Base-by-base conservation (phyloP, 139 green algal genomes). In the Chlorella sp. region DNA sequence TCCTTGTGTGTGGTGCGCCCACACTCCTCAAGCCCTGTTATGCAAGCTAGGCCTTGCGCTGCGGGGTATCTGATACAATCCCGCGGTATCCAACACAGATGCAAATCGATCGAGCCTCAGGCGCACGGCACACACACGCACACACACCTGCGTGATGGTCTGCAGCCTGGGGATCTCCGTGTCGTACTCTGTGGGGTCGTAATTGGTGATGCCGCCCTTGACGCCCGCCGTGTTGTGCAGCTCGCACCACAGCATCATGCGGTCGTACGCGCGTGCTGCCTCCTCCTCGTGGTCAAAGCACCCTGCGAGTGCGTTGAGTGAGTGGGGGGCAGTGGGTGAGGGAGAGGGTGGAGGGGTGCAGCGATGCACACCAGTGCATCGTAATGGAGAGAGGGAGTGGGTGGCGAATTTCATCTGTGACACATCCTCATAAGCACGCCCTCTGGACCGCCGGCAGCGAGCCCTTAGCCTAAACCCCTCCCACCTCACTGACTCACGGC, bases 221-320 rank as follows among this genome's bases (percentile, higher is more conserved):
- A 91, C 67, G 36, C 86, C 85, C 42, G 78, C 66, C 4, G 76
- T 74, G 32, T 89, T 83, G 78, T 96, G 89, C 70, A 97, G 83
- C 80, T 96, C 90, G 72, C 89, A 94, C 92, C 92, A 97, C 61
- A 97, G 80, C 91, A 95, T 96, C 92, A 97, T 97, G 74, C 91
- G 91, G 85, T 97, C 91, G 79, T 97, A 97, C 0, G 92, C 92
- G 4, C 87, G 81, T 5, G 92, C 90, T 23, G 91, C 92, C 78
- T 96, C 79, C 72, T 93, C 87, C 81, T 97, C 92, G 31, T 79
- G 70, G 77, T 94, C 88, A 75, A 96, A 96, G 87, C 88, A 95
- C 0, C 91, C 89, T 78, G 71, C 51, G 50, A 35, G 2, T 26
- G 17, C 14, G 36, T 3, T 17, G 17, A 10, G 42, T 10, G 10